Conservation (phyloP, 768 basidiomycete genomes). For the Pulveroboletus ravenelii region DNA sequence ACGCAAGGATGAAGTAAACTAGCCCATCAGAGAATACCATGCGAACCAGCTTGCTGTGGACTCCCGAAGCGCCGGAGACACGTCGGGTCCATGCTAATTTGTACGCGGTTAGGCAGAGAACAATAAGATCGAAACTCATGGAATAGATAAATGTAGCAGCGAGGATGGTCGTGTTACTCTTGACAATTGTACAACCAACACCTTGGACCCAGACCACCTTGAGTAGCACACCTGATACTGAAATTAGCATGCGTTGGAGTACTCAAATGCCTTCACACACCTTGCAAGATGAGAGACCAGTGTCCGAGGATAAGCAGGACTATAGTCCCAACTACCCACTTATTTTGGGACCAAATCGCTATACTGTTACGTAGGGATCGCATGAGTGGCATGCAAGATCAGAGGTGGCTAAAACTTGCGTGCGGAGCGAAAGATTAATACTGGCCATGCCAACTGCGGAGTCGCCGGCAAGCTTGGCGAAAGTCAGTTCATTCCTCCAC, state of each 20-base stretch:
- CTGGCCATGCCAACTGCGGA: conserved; percentile 42
- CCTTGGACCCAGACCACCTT: conserved; percentile 51
- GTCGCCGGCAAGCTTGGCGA: conserved; percentile 37
- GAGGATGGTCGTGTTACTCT: conserved; percentile 59
- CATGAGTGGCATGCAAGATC: not conserved
- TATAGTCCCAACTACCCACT: conserved; percentile 46
- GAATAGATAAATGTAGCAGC: conserved; percentile 73
- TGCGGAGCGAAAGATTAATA: conserved; percentile 44
- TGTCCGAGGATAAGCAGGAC: conserved; percentile 60
- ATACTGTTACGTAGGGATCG: conserved; percentile 34
- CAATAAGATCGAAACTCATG: conserved; percentile 67
- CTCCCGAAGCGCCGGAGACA: conserved; percentile 18
- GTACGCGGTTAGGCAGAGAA: conserved; percentile 55
- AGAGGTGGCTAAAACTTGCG: conserved; percentile 24
- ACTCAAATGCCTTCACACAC: conserved; percentile 23
- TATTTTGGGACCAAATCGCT: conserved; percentile 62
- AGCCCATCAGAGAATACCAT: conserved; percentile 71
- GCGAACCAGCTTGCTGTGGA: conserved; percentile 45
- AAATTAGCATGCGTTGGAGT: not conserved
- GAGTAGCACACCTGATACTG: conserved; percentile 48
- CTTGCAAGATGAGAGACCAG: conserved; percentile 68
- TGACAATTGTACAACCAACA: conserved; percentile 48
- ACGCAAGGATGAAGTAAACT: conserved; percentile 75
- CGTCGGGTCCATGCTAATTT: conserved; percentile 42
- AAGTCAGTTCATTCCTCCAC: not conserved